Evolutionary conservation across 2,329 filamentous ascomycete species (phyloP), one percentile per base, ranked within the genome.

Genomic region (Zymoseptoria crescenta): DNA sequence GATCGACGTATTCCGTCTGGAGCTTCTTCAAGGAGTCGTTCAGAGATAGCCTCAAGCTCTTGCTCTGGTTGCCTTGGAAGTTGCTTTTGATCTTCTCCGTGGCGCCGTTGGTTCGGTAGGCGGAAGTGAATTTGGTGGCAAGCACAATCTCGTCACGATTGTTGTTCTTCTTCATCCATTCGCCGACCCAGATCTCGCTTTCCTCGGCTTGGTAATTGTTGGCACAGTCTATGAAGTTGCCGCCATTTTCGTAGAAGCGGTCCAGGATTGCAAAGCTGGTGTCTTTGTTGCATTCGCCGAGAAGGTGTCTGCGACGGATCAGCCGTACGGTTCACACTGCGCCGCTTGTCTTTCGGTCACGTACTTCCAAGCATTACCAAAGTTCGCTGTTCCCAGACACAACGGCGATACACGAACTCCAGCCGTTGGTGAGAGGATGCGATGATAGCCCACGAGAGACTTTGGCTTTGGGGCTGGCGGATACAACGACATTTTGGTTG

Each of bases 1-100:
- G 67, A 67, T 91, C 87, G 59, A 90, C 84, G 68, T 89, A 90
- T 55, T 82, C 77, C 0, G 86, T 88, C 72, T 85, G 80, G 52
- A 86, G 77, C 72, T 84, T 87, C 49, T 70, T 65, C 49, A 73
- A 55, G n/a, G 61, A 66, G 30, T 61, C 65, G 19, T 63, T 59
- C 8, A 72, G 55, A 77, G 60, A 85, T 75, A 74, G 82, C 41
- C 79, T 77, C 50, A 89, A 69, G 59, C 79, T 83, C 73, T 88
- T 88, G 52, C 80, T 74, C 29, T 83, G 80, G 67, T 87, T 88
- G 3, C 86, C 86, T 10, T 64, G 62, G 58, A 72, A 79, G 74
- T 88, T 88, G 8, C 48, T 30, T 30, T 59, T 54, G 49, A 59
- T 59, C 54, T 53, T 59, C 16, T 56, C 49, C n/a, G 50, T 59